Evolutionary conservation across 148 eudicot genomes (phyloP), one percentile per base, ranked within the genome.

Genomic region (Chenopodium quinoa): DNA sequence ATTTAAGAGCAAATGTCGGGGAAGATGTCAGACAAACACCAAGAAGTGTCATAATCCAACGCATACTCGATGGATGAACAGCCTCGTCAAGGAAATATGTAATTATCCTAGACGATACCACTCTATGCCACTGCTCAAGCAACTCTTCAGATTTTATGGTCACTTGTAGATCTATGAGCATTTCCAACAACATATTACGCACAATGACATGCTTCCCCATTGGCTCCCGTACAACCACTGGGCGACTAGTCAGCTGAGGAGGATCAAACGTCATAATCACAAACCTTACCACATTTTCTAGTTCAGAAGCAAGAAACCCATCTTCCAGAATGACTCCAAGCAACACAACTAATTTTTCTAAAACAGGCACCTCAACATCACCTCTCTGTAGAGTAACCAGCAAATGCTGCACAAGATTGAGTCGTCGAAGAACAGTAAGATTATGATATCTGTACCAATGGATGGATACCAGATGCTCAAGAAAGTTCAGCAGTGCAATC

Each of bases 181-280:
- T 97, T 86, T 97, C 98, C 72, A 97, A 92, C 85, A 97, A 88
- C 99, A 97, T 97, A 87, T 97, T 97, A 84, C 99, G 93, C 32
- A 97, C 94, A 79, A 97, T 94, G 77, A 97, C 92, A 89, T 94
- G 98, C 89, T 94, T 97, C 48, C 98, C 99, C 98, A 97, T 97
- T n/a, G 97, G 84, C 85, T 97, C 99, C 76, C 99, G 87, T 58
- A 78, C 81, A 79, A 90, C 91, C 75, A 84, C 84, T 74, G 82
- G 78, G 22, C 89, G 91, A 69, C 88, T 90, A 50, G 89, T 85
- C 82, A 90, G 85, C 48, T 88, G 86, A 46, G 99, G 98, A n/a
- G 99, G 99, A 81, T 97, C 97, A 86, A 94, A 97, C 81, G 98
- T 92, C 99, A 97, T 97, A 75, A 94, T 93, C 60, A 94, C 91